phyloP scores from a whole-genome alignment of 208 protist species.

The Phytomonas sp. region DNA sequence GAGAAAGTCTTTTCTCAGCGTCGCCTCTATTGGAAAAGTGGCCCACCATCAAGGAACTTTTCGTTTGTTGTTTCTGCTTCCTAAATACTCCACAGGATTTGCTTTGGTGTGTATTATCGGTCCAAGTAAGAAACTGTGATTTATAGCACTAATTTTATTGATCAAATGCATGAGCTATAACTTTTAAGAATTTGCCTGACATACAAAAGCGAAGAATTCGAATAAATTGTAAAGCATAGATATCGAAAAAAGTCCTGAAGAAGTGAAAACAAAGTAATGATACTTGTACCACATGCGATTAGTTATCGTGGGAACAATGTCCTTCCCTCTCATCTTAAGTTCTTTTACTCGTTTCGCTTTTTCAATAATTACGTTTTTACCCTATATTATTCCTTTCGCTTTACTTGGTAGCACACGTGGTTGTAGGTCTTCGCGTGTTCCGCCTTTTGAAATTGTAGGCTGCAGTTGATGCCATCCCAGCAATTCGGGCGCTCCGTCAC shows the following conservation, averaged over 20 bases:
- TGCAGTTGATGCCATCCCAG: conserved; percentile 84
- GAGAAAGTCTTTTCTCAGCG: conserved; percentile 24
- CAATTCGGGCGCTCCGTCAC: conserved; percentile 70
- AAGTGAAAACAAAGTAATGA: not conserved
- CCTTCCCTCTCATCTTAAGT: not conserved
- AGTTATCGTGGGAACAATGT: not conserved
- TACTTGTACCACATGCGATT: not conserved
- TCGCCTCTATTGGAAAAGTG: conserved; percentile 44
- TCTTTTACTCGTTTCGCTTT: conserved; percentile 1
- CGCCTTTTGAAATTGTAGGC: conserved; percentile 71
- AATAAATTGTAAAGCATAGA: not conserved
- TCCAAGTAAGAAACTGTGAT: not conserved
- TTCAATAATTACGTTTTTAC: not conserved
- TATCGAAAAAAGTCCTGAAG: conserved; percentile 1
- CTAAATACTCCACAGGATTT: not conserved
- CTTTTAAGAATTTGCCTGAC: not conserved
- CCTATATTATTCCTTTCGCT: conserved; percentile 70
- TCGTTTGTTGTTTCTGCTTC: not conserved
- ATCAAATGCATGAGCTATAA: not conserved
- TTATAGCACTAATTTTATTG: not conserved
- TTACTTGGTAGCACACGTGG: conserved; percentile 84
- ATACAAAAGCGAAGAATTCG: not conserved
- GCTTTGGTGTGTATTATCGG: not conserved
- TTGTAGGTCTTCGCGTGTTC: conserved; percentile 82
- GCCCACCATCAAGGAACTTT: not conserved